These are phyloP conservation scores for Microthlaspi erraticum DNA, from an alignment of 345 rosid genomes.

Conservation along the genomic window DNA sequence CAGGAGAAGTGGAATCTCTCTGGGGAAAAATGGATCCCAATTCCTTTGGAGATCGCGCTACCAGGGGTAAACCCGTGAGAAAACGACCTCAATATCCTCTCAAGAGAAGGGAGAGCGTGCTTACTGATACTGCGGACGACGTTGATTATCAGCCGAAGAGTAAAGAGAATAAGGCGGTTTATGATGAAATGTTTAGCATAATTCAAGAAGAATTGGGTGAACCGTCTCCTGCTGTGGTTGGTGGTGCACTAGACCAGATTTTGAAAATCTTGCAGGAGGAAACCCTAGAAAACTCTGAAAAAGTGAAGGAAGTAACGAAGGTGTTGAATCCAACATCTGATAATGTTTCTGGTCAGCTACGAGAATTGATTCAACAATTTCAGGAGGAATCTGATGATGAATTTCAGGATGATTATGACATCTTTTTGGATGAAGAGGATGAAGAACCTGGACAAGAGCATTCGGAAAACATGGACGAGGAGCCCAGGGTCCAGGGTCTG, in stretches of 20 bases:
- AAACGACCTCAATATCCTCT: constrained; percentile 57
- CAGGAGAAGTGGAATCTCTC: constrained; percentile 82
- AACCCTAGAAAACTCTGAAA: constrained; percentile 55
- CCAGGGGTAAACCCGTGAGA: constrained; percentile 68
- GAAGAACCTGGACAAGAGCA: constrained; percentile 56
- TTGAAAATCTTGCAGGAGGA: constrained; percentile 81
- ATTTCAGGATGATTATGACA: constrained; percentile 63
- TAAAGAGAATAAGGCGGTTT: constrained; percentile 71
- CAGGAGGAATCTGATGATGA: constrained; percentile 54
- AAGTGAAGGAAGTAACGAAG: constrained; percentile 81
- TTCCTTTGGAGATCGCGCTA: constrained; percentile 76
- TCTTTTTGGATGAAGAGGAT: constrained; percentile 74
- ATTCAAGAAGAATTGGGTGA: constrained; percentile 86
- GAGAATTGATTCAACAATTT: too few relatives aligned
- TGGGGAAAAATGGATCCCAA: constrained; percentile 78
- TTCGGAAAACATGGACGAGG: too few relatives aligned
- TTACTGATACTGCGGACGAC: constrained; percentile 63
- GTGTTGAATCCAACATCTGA: constrained; percentile 56
- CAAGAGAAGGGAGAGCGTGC: constrained; percentile 72
- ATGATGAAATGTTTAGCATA: constrained; percentile 72
- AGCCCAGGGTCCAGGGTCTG: too few relatives aligned
- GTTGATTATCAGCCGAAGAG: constrained; percentile 88
- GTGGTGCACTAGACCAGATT: constrained; percentile 90
- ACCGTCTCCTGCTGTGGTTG: constrained; percentile 67
- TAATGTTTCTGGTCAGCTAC: constrained; percentile 64